phyloP scores from a whole-genome alignment of 306 rosid species.

The Oxytropis ochrocephala region DNA sequence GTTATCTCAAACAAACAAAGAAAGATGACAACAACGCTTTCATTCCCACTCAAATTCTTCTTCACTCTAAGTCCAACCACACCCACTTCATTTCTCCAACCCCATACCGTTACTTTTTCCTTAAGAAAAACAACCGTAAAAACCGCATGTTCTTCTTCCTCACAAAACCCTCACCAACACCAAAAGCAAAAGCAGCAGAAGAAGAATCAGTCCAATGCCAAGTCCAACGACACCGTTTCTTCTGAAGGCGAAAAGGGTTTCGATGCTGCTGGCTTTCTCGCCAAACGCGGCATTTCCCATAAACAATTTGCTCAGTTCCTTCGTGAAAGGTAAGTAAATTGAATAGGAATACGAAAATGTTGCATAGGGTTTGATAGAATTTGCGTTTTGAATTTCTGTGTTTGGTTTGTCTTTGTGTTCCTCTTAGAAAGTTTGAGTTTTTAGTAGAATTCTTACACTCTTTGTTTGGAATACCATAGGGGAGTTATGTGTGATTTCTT shows the following conservation, averaged over 20 bases:
- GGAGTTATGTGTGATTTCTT: neutral
- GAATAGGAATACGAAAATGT: neutral
- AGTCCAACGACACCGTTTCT: constrained; percentile 19
- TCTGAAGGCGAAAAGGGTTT: constrained; percentile 53
- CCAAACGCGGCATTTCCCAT: constrained; percentile 69
- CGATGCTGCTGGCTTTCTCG: constrained; percentile 83
- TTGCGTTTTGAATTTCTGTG: constrained; percentile 1
- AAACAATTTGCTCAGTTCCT: constrained; percentile 77
- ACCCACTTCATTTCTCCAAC: constrained; percentile 24
- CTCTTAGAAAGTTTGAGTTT: neutral
- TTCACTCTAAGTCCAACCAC: constrained; percentile 23
- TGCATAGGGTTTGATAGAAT: neutral
- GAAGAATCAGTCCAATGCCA: constrained; percentile 21
- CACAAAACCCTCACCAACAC: constrained; percentile 52
- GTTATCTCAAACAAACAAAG: constrained; percentile 18
- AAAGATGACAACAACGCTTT: constrained; percentile 43
- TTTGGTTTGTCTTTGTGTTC: constrained; percentile 1
- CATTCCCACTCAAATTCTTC: constrained; percentile 34
- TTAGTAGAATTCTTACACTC: neutral
- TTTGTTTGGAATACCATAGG: neutral
- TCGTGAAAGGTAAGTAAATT: constrained; percentile 66
- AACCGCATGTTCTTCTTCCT: constrained; percentile 55
- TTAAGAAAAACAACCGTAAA: constrained; percentile 31
- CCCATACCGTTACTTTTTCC: constrained; percentile 37
- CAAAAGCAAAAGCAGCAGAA: constrained; percentile 20